Evolutionary conservation across 495 filamentous ascomycete species (phyloP), one percentile per base, ranked within the genome.

Genomic region (Penicillium lividum): DNA sequence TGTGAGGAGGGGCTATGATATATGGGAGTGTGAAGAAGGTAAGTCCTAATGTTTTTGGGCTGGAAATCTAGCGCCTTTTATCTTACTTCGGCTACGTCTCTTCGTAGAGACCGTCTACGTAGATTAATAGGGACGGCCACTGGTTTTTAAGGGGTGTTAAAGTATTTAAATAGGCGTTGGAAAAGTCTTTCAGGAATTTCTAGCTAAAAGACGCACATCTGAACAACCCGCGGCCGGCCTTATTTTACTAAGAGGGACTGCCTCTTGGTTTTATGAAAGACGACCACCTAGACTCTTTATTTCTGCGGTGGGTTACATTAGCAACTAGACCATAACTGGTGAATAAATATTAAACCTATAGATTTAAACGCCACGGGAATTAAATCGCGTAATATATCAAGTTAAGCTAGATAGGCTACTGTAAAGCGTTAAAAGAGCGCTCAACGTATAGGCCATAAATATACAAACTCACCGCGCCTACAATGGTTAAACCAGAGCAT

Each of bases 181-280:
- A 36, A 36, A 36, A 36, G 4, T 36, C 34, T 36, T 36, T 7
- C 9, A 36, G 10, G 34, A 36, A 5, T 36, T 7, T 44, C 5
- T 25, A 7, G 42, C 42, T 11, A 44, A 22, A 44, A 16, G n/a
- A 44, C 42, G 42, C 42, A 44, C 42, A 5, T 44, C 42, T 44
- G n/a, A 44, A 25, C 18, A n/a, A 44, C n/a, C 42, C 42, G 42
- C 42, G n/a, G 42, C 42, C 42, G 42, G n/a, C 42, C 42, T 44
- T 22, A 44, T 44, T 44, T 18, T 22, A n/a, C 42, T n/a, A 18
- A 44, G 42, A 44, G 42, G 42, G 42, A 44, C 42, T 25, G n/a
- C n/a, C 42, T 5, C 5, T 44, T 44, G 5, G 42, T 44, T 44
- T n/a, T 11, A 44, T 22, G n/a, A 16, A 44, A 44, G 42, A 3